Percentiles rank a stretch among this genome's conserved stretches.
These are phyloP conservation scores for Aspergillus clavatus DNA, from an alignment of 2,329 filamentous ascomycete genomes.

Conservation along the genomic window DNA sequence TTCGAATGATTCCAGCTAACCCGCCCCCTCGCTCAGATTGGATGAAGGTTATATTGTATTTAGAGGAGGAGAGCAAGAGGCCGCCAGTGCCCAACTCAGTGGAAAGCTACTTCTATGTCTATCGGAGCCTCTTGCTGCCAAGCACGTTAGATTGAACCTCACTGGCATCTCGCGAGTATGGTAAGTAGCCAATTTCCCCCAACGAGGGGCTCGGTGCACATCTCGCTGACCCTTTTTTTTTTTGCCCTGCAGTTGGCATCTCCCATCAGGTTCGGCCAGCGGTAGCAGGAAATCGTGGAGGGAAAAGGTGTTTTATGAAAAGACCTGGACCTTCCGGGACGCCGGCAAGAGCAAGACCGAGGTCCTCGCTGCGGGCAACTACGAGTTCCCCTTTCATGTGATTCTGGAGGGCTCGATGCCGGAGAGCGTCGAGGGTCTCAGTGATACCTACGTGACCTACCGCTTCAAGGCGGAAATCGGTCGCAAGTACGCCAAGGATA, in stretches of 20 bases:
- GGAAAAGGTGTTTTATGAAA: constrained; percentile 56
- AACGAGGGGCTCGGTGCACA: too few relatives aligned
- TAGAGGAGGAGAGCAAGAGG: constrained; percentile 68
- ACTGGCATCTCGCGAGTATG: constrained; percentile 64
- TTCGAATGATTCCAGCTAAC: constrained; percentile 16
- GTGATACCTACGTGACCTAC: constrained; percentile 83
- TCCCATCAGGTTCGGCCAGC: constrained; percentile 34
- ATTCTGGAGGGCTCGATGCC: constrained; percentile 63
- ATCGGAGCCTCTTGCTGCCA: constrained; percentile 62
- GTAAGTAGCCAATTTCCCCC: constrained; percentile 45
- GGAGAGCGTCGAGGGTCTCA: constrained; percentile 87
- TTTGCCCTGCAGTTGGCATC: constrained; percentile 27
- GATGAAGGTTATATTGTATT: constrained; percentile 77
- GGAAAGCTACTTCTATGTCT: constrained; percentile 71
- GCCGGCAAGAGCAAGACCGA: constrained; percentile 44
- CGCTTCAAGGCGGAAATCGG: constrained; percentile 86
- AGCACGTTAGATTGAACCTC: constrained; percentile 67
- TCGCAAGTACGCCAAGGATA: constrained; percentile 82
- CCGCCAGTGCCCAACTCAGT: constrained; percentile 68
- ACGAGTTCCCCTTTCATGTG: constrained; percentile 76
- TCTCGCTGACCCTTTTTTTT: too few relatives aligned
- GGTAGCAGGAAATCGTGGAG: constrained; percentile 37
- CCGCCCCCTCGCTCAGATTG: constrained; percentile 48
- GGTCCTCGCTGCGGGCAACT: constrained; percentile 67
- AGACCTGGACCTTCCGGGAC: constrained; percentile 67